Conservation (phyloP, 169 alveolate genomes). For the Cryptosporidium meleagridis region DNA sequence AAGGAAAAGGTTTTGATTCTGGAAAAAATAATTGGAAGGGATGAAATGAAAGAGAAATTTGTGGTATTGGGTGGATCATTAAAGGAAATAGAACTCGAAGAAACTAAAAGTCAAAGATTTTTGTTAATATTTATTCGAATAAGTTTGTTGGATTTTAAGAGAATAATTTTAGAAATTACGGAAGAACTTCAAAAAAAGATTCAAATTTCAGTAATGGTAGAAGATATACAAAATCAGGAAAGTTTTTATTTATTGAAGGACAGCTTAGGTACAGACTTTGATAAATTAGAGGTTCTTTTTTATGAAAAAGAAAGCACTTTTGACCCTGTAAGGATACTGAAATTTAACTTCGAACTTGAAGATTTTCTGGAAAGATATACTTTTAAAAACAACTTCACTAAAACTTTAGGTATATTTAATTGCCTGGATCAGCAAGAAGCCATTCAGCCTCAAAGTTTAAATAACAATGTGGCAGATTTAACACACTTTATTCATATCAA, state of each 20-base stretch:
- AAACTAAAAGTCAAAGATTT: not conserved
- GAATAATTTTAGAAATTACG: not conserved
- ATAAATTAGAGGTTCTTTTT: not conserved
- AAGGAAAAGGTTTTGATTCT: not conserved
- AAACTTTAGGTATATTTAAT: slow-evolving; percentile 21
- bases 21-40: not conserved
- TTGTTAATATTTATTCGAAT: not conserved
- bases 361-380: slow-evolving; percentile 28
- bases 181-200: not conserved
- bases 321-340: not conserved
- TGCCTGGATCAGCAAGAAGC: slow-evolving; percentile 29
- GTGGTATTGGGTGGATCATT: not conserved
- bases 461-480: not conserved
- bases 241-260: not conserved
- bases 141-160: not conserved
- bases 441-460: not conserved
- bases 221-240: not conserved
- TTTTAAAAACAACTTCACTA: not conserved
- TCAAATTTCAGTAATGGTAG: not conserved
- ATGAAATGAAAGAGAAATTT: not conserved
- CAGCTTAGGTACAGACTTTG: not conserved
- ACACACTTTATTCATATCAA: slow-evolving; percentile 1
- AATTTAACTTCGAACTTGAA: not conserved
- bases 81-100: not conserved
- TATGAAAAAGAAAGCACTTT: not conserved